Evolutionary conservation across 352 stramenopile species (phyloP).

Genomic region (Plasmopara halstedii): DNA sequence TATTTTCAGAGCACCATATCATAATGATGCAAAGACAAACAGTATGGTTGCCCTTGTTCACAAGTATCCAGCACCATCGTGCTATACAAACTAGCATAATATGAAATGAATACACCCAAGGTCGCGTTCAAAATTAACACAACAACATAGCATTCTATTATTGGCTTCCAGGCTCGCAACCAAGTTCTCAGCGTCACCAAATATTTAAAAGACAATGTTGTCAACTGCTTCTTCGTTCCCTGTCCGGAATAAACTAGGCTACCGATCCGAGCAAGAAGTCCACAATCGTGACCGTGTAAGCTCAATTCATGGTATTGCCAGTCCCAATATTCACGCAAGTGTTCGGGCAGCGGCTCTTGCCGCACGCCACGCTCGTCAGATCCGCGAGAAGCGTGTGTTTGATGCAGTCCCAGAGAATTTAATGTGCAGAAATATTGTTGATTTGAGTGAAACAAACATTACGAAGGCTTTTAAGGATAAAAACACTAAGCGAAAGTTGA

Average conservation of each 20-base stretch:
- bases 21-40: too few relatives aligned
- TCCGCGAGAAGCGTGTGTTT: constrained; percentile 21
- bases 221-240: constrained; percentile 17
- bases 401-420: constrained; percentile 1
- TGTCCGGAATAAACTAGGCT: constrained; percentile 18
- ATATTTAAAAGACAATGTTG: constrained; percentile 5
- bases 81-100: too few relatives aligned
- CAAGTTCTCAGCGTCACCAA: too few relatives aligned
- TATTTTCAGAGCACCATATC: too few relatives aligned
- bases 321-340: constrained; percentile 17
- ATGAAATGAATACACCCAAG: too few relatives aligned
- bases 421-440: background rate
- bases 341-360: constrained; percentile 42
- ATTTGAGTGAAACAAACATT: constrained; percentile 12
- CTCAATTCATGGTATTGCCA: constrained; percentile 17
- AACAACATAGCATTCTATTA: too few relatives aligned
- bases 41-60: too few relatives aligned
- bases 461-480: constrained; percentile 7
- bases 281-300: constrained; percentile 11
- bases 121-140: too few relatives aligned
- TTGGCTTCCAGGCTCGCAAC: too few relatives aligned
- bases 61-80: too few relatives aligned
- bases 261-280: background rate
- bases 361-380: constrained; percentile 35
- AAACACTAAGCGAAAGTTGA: constrained; percentile 38